Evolutionary conservation across 2,329 filamentous ascomycete genomes (phyloP).

Genomic region (Pezicula neosporulosa): DNA sequence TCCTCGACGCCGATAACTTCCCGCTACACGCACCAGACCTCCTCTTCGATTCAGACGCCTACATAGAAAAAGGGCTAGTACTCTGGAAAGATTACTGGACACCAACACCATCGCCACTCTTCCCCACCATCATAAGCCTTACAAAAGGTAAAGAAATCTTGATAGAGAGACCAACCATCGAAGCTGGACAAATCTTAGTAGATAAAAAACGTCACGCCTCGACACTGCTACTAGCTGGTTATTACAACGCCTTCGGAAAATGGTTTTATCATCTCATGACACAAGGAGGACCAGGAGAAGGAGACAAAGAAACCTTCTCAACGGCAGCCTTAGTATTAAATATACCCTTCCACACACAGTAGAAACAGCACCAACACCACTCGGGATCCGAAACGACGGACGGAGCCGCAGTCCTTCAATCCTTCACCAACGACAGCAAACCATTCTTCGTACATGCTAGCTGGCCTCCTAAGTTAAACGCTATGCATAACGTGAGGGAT

Average conservation of each 20-base stretch:
- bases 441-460: constrained; percentile 17
- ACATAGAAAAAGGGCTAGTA: constrained; percentile 36
- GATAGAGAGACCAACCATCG: constrained; percentile 29
- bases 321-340: constrained; percentile 37
- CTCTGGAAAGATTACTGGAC: constrained; percentile 46
- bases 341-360: constrained; percentile 35
- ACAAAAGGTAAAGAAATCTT: background rate
- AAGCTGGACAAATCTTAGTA: constrained; percentile 42
- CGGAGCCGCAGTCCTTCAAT: constrained; percentile 13
- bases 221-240: constrained; percentile 41
- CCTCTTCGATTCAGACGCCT: constrained; percentile 38
- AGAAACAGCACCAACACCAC: constrained; percentile 1
- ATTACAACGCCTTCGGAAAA: constrained; percentile 44
- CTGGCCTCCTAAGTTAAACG: constrained; percentile 17
- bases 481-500: constrained; percentile 6
- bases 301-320: constrained; percentile 48
- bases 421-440: constrained; percentile 1
- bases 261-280: constrained; percentile 13
- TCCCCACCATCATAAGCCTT: constrained; percentile 32
- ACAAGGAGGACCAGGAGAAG: constrained; percentile 43
- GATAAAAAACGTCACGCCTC: constrained; percentile 37
- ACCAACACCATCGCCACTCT: constrained; percentile 32
- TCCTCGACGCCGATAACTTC: constrained; percentile 44
- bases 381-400: constrained; percentile 6
- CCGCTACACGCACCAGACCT: constrained; percentile 36